Evolutionary conservation across 192 early-diverging fungal species (phyloP), one percentile per base, ranked within the genome.

Genomic region (Jimgerdemannia lactiflua): DNA sequence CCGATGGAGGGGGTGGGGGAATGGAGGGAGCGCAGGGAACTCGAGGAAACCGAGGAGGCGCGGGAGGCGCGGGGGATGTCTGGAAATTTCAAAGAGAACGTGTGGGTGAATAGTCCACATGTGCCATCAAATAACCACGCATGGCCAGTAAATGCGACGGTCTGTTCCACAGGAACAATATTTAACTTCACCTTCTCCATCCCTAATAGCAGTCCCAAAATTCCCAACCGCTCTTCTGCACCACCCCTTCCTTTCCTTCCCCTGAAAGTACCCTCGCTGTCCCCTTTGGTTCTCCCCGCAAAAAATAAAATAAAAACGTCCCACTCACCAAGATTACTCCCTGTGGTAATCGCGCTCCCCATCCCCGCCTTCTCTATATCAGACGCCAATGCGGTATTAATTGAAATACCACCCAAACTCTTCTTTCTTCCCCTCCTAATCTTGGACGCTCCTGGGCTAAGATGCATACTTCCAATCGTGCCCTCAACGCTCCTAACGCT

Each of bases 1-100:
- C 75, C 75, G 41, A 81, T 74, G n/a, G 85, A 83, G 40, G 78
- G 80, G 20, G 87, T 71, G 3, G 80, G 65, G 39, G 77, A 80
- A 40, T 80, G 84, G n/a, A 80, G 42, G 7, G 79, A 80, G 4
- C 63, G 72, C 14, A 67, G 67, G 1, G 49, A 59, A 14, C 49
- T 59, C 8, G 49, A 10, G 49, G 49, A 59, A 14, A 59, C 14
- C 8, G 49, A 59, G 49, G 49, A 59, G 49, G 49, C 2, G 49
- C 14, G 14, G 49, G 49, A 59, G 49, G 2, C 49, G 6, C 49
- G 6, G 6, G 49, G 49, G 49, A 59, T 59, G 49, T 59, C 49
- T 59, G 49, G 14, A 29, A 29, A 29, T 29, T 29, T 29, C 29
- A 29, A 29, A 29, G 29, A 29, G 29, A 29, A 29, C 29, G 29